Evolutionary conservation across 129 eudicot species (phyloP), one percentile per base, ranked within the genome.

Genomic region (Chrysanthemum makinoi): DNA sequence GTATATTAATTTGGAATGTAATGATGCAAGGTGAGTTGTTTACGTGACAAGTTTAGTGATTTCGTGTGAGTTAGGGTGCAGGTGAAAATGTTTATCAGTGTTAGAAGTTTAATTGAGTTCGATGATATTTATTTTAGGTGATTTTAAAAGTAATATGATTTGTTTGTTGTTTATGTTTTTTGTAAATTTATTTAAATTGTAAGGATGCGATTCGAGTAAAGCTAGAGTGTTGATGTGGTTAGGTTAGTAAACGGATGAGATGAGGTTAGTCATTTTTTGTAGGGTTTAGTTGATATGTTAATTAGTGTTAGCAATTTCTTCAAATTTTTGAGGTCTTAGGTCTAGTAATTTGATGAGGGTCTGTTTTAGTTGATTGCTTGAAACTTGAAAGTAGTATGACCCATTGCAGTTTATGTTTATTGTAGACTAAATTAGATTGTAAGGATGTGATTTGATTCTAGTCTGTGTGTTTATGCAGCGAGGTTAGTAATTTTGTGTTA

Each of bases 21-120:
- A 61, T 26, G 61, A 46, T 56, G 16, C 39, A 10, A 46, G 6
- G 15, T 56, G 50, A 66, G 9, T 46, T 44, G 65, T 55, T 65
- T 65, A 54, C 16, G 28, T 14, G 65, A 54, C 28, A 48, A 74
- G 55, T 39, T 77, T 43, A 1, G 43, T 77, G 76, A 39, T 60
- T 74, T 35, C 5, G 58, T 58, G 81, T 75, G 65, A 54, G 16
- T 79, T 79, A 89, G 96, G 94, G 93, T 8, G 51, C 24, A 58
- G 0, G 51, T 22, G 76, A 77, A 62, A 19, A 26, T 39, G 55
- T 64, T 39, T 77, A 39, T 52, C n/a, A 35, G 43, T 30, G 64
- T 5, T 53, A 10, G 72, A 56, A 54, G 33, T 70, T 63, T 50
- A 53, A 57, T 63, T 77, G 63, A 59, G 9, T 48, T 64, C 18